phyloP scores from a whole-genome alignment of 495 filamentous ascomycete species.

The Aspergillus cavernicola region DNA sequence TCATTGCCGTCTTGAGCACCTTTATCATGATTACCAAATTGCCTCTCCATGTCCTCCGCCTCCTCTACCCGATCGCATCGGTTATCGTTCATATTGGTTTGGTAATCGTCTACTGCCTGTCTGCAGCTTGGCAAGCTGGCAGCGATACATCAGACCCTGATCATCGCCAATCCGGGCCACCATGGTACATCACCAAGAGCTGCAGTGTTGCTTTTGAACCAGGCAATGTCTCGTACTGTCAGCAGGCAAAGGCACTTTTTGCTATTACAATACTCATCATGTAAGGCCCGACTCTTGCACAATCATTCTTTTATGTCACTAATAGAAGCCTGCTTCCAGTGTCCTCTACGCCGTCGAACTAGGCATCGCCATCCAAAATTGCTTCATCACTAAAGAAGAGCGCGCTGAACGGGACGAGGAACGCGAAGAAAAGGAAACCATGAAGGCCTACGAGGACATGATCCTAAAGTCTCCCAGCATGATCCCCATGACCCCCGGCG shows the following conservation, averaged over 20 bases:
- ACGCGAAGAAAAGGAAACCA: conserved; percentile 37
- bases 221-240: conserved; percentile 62
- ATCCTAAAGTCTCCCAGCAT: conserved; percentile 43
- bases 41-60: conserved; percentile 65
- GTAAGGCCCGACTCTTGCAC: conserved; percentile 46
- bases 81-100: conserved; percentile 55
- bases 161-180: conserved; percentile 61
- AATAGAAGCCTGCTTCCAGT: conserved; percentile 28
- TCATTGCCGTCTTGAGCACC: conserved; percentile 67
- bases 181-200: conserved; percentile 81
- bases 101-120: conserved; percentile 61
- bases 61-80: conserved; percentile 68
- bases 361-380: conserved; percentile 54
- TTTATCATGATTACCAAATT: conserved; percentile 53
- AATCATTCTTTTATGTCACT: not conserved
- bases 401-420: conserved; percentile 29
- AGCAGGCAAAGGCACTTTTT: conserved; percentile 72
- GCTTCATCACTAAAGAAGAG: conserved; percentile 54
- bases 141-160: conserved; percentile 73
- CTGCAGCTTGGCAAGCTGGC: conserved; percentile 69
- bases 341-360: conserved; percentile 54
- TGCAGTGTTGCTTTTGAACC: conserved; percentile 61
- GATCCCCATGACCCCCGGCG: conserved; percentile 32
- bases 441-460: conserved; percentile 43
- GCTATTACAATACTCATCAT: conserved; percentile 65